phyloP scores from a whole-genome alignment of 371 early-diverging fungal species.

The Mortierella sp. region DNA sequence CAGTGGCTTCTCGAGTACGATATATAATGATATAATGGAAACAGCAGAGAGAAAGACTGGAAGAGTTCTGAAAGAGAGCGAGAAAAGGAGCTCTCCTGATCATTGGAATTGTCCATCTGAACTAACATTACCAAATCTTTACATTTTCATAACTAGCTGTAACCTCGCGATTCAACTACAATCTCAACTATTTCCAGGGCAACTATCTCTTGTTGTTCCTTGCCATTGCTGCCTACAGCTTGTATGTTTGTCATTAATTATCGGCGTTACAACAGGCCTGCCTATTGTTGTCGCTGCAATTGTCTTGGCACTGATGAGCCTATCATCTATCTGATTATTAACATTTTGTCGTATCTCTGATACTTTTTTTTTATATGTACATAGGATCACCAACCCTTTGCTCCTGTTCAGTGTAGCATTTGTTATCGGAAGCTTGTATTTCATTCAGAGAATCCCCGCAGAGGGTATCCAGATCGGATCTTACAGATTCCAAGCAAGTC shows the following conservation, averaged over 20 bases:
- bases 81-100: too few species aligned
- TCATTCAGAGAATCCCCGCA: conserved; percentile 66
- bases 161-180: conserved; percentile 67
- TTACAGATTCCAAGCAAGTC: conserved; percentile 60
- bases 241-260: conserved; percentile 61
- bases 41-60: too few species aligned
- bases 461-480: conserved; percentile 65
- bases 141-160: conserved; percentile 27
- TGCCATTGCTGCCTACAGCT: conserved; percentile 68
- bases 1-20: conserved; percentile 64
- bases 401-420: conserved; percentile 70
- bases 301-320: too few species aligned
- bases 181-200: conserved; percentile 72
- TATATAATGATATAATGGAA: neutral
- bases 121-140: neutral
- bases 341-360: neutral
- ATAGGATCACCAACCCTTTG: conserved; percentile 69
- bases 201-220: conserved; percentile 75
- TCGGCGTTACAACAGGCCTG: too few species aligned
- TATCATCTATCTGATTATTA: neutral
- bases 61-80: too few species aligned
- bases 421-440: conserved; percentile 67
- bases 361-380: neutral
- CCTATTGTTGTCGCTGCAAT: too few species aligned
- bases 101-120: neutral